Base-by-base conservation (phyloP, 805 yeast genomes). In the Zygotorulaspora florentina region DNA sequence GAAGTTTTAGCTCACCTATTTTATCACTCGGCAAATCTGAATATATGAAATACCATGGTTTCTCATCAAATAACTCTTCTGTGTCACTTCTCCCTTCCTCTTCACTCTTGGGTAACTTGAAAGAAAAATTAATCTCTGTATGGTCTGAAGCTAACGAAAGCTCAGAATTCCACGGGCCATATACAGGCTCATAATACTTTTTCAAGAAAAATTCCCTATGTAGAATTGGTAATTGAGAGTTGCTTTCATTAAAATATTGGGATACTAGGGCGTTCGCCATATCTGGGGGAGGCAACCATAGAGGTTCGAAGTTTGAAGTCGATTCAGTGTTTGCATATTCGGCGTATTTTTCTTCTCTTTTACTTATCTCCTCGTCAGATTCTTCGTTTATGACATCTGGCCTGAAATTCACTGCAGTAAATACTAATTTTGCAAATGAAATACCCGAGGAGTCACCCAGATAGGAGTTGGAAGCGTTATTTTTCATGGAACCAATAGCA, bases 211-310 rank as follows among this genome's bases (percentile, higher is more conserved):
- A 78, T 56, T 87, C 95, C 26, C 96, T 74, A 61, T 90, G 96
- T 39, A 89, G 66, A 3, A 90, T 73, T 0, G 97, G 96, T 23
- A 87, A 64, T 62, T 88, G 96, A 2, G 95, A 72, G 60, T 90
- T 89, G 12, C 90, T 78, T 56, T 85, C 89, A 16, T 85, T 79
- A 59, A 90, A 90, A 61, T 76, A 88, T 2, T 78, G 70, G 30
- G 79, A 73, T 8, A 88, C 58, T 36, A 85, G 73, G 41, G 73
- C 70, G 56, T 84, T 80, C 0, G 96, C 96, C 27, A 80, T 75
- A 17, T 72, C 68, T 55, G 86, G 87, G 1, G 85, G 75, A 1
- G 95, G 93, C 17, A 90, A 67, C 42, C 49, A 52, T 4, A 57
- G 38, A 2, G 57, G 46, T 35, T 65, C 59, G 26, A 54, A 53